A percentile compares a stretch with the other conserved stretches of the same genome.
Conservation (phyloP, 495 filamentous ascomycete species). For the Penicillium coffeae region DNA sequence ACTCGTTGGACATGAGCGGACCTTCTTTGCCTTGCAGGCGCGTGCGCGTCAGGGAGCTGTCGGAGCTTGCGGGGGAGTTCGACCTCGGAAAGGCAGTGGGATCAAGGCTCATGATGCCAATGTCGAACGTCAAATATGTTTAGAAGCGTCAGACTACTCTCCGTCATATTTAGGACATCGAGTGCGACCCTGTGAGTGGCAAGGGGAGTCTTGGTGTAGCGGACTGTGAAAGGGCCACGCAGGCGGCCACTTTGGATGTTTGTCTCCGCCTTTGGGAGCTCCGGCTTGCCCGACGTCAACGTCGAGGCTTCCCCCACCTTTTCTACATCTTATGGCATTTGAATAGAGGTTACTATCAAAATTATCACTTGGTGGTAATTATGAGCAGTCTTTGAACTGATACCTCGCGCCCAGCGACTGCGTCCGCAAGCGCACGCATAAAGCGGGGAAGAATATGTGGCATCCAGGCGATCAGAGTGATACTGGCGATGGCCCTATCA, state of each 20-base stretch:
- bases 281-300: conserved; percentile 8
- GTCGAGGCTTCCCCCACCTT: neutral
- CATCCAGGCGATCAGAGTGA: conserved; percentile 11
- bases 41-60: conserved; percentile 64
- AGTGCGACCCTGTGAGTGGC: conserved; percentile 11
- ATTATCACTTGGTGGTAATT: neutral
- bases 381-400: conserved; percentile 14
- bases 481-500: conserved; percentile 7
- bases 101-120: conserved; percentile 67
- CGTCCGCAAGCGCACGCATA: conserved; percentile 21
- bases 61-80: conserved; percentile 72
- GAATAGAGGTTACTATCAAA: neutral
- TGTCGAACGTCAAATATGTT: conserved; percentile 23
- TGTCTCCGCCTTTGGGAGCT: conserved; percentile 27
- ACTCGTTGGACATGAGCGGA: conserved; percentile 16
- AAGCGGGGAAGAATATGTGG: conserved; percentile 23
- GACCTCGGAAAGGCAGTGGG: conserved; percentile 60
- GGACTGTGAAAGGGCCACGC: conserved; percentile 25
- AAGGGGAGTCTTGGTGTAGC: conserved; percentile 13
- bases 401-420: conserved; percentile 22
- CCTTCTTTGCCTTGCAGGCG: conserved; percentile 52
- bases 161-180: conserved; percentile 40
- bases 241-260: conserved; percentile 27
- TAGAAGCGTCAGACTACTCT: conserved; percentile 19
- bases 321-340: neutral